Conservation (phyloP, 2,329 filamentous ascomycete species). For the Paecilomyces niveus region DNA sequence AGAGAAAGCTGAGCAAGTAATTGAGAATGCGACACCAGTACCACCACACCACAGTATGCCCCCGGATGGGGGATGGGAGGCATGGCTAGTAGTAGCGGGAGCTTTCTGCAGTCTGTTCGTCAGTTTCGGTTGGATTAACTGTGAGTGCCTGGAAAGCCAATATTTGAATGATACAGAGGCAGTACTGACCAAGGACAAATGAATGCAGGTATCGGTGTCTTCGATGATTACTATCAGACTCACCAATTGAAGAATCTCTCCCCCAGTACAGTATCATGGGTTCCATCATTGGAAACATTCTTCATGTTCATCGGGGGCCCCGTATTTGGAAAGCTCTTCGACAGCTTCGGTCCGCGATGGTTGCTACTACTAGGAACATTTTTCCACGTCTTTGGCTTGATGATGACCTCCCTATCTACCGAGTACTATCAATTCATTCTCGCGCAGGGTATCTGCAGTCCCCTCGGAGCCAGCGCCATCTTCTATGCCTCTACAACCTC, state of each 20-base stretch:
- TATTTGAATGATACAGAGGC: neutral
- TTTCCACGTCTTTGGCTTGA: slow-evolving; percentile 51
- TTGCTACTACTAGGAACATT: slow-evolving; percentile 38
- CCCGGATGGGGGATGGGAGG: slow-evolving; percentile 24
- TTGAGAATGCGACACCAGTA: neutral
- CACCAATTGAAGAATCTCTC: slow-evolving; percentile 32
- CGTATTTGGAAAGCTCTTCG: slow-evolving; percentile 13
- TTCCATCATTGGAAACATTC: slow-evolving; percentile 36
- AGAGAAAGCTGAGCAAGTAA: neutral
- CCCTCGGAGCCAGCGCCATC: slow-evolving; percentile 44
- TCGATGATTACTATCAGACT: slow-evolving; percentile 38
- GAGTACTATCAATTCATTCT: slow-evolving; percentile 54
- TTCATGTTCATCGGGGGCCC: slow-evolving; percentile 23
- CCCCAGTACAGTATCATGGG: slow-evolving; percentile 37
- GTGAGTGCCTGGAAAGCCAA: slow-evolving; percentile 5
- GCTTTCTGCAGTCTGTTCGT: slow-evolving; percentile 21
- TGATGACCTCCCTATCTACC: slow-evolving; percentile 50
- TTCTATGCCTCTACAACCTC: slow-evolving; percentile 39
- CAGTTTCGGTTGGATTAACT: slow-evolving; percentile 35
- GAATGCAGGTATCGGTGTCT: slow-evolving; percentile 29
- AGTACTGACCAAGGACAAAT: neutral
- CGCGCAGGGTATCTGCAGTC: slow-evolving; percentile 48
- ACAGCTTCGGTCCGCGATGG: slow-evolving; percentile 3
- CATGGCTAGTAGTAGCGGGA: slow-evolving; percentile 26
- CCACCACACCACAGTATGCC: neutral